Base-by-base conservation (phyloP, 345 rosid species). In the Citrus australasica region DNA sequence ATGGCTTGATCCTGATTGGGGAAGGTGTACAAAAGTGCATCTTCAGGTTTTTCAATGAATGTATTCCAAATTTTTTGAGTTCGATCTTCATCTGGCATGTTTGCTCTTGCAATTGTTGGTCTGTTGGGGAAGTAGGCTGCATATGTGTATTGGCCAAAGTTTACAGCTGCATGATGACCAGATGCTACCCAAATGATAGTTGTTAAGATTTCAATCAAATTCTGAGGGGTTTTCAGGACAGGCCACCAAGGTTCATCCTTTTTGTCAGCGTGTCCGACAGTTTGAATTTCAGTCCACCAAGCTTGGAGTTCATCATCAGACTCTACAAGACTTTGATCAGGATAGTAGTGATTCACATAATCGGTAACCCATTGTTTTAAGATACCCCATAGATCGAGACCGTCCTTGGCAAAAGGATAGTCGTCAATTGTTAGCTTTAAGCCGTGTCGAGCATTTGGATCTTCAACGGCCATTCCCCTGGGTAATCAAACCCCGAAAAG, bases 321-420 rank as follows among this genome's bases (percentile, higher is more conserved):
- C 2, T 25, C 59, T 4, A 82, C 78, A 7, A 32, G 79, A 6
- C 40, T 40, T 19, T 56, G 35, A 2, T 78, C 76, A 9, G 75
- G 76, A 25, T 78, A 78, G 72, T 69, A 78, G 65, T 78, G 76
- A 4, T 74, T 69, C 1, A 82, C 79, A 33, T 69, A 84, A 24
- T n/a, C 79, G 30, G 79, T 78, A n/a, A 89, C 77, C 92, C 94
- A 91, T 53, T 74, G 58, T 63, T 85, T 81, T 62, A 91, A 55
- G 53, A 56, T 42, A 58, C 85, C 89, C 94, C 91, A 89, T 4
- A 89, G 63, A 24, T 78, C 40, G 21, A 90, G 86, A 5, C 94
- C 92, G 32, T 90, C 94, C 17, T 73, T 90, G 8, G 92, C 91
- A 53, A 61, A 90, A 2, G 94, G 94, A 78, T 89, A 89, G 82